Conservation (phyloP, 305 asterid genomes). For the Solanum hybrid region DNA sequence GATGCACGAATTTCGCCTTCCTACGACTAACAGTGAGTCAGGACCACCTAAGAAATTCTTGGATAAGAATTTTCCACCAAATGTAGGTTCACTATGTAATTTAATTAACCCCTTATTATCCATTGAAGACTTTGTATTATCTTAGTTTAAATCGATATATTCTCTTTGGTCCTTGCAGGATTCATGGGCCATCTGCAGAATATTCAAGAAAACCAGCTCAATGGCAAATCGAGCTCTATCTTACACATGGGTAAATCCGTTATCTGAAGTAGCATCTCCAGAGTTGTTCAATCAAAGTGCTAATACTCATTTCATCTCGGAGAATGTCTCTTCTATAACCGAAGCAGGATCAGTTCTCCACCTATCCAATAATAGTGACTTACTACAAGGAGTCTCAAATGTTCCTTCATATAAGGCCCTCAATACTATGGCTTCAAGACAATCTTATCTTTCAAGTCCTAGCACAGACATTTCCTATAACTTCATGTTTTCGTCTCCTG, state of each 20-base stretch:
- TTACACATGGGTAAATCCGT: constrained; percentile 38
- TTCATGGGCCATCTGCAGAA: constrained; percentile 86
- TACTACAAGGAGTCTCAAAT: constrained; percentile 18
- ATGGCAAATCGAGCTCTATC: constrained; percentile 53
- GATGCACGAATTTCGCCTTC: constrained; percentile 95
- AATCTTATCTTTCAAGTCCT: constrained; percentile 15
- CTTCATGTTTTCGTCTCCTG: constrained; percentile 32
- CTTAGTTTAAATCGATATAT: background rate
- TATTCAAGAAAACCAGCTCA: constrained; percentile 65
- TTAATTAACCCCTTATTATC: background rate
- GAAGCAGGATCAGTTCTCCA: constrained; percentile 14
- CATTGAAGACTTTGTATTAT: background rate
- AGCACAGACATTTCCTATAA: constrained; percentile 25
- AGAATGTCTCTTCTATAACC: constrained; percentile 18
- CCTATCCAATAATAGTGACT: constrained; percentile 8
- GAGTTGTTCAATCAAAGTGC: constrained; percentile 30
- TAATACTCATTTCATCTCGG: constrained; percentile 27
- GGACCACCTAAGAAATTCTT: constrained; percentile 35
- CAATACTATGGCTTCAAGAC: constrained; percentile 3
- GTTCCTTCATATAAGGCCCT: constrained; percentile 21
- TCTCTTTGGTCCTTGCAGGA: constrained; percentile 31
- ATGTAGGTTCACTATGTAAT: constrained; percentile 22
- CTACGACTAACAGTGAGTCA: constrained; percentile 28
- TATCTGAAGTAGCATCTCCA: constrained; percentile 33
- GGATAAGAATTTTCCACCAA: constrained; percentile 48